Base-by-base conservation (phyloP, 768 basidiomycete species). In the Pisolithus tinctorius region DNA sequence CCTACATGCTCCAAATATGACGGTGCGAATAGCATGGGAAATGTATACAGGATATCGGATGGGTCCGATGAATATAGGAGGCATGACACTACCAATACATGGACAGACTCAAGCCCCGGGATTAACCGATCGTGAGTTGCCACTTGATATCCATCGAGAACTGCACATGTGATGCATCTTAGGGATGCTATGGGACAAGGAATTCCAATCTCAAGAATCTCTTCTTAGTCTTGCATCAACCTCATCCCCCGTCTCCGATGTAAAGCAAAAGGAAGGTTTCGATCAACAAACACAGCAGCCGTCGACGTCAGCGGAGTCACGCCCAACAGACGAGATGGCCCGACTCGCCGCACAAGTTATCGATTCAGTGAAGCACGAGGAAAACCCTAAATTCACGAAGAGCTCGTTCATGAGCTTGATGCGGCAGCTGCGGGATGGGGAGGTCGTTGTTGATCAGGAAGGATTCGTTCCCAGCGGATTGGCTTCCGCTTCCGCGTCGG, bases 371-470 rank as follows among this genome's bases (percentile, higher is more conserved):
- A 74, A 79, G 60, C 69, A 84, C 52, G 88, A 88, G 49, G 75
- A 78, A 60, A 92, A 89, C 61, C 81, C 84, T 34, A 96, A 95
- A 64, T 93, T 96, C 61, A 76, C 81, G 67, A 79, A 90, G 30
- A 92, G 89, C 65, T 76, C 80, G 52, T 96, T 96, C 64, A 74
- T 96, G 75, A 76, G 77, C 20, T 74, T 96, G 26, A 95, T 96
- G 93, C 80, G 78, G 47, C 83, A 89, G 64, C 69, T 96, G 50
- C 74, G 89, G 37, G 93, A 93, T 66, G 80, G 83, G 7, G 79
- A 86, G 60, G 75, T 91, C 38, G 75, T 83, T 14, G 84, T 95
- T 2, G 82, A 88, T 45, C 88, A 86, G 17, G 84, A 93, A 60
- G 69, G 83, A 47, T 80, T 96, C 67, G 86, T 94, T 10, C 69